These are phyloP conservation scores for Diplocarpon mali DNA, from an alignment of 2,329 filamentous ascomycete species.

Conservation along the genomic window DNA sequence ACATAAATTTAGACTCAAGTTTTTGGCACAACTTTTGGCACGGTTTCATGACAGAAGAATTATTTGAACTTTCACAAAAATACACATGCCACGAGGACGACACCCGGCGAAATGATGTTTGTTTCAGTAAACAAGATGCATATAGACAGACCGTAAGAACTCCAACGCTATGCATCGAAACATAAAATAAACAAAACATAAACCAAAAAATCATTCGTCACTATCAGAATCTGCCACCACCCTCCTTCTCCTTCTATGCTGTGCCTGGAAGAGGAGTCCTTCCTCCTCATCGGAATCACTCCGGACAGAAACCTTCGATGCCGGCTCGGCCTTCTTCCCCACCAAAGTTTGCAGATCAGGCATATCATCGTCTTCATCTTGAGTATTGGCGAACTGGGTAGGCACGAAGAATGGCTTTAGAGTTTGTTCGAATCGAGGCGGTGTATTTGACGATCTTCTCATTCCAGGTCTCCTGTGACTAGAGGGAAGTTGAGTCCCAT, in stretches of 20 bases:
- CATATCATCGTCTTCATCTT: not conserved
- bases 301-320: not conserved
- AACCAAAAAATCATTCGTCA: not conserved
- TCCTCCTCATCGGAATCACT: not conserved
- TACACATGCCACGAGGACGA: not conserved
- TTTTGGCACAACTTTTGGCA: too few species aligned
- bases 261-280: not conserved
- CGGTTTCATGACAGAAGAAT: too few species aligned
- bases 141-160: not conserved
- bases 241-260: not conserved
- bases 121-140: not conserved
- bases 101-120: not conserved
- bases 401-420: not conserved
- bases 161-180: not conserved
- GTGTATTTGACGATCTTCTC: not conserved
- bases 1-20: too few species aligned
- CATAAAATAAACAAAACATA: not conserved
- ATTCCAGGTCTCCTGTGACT: not conserved
- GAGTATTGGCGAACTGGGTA: not conserved
- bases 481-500: not conserved
- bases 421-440: not conserved
- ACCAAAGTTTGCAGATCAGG: not conserved
- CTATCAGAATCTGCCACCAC: not conserved
- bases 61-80: too few species aligned
- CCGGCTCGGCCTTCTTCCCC: not conserved